Base-by-base conservation (phyloP, 257 asterid species). In the Solanum bulbocastanum region DNA sequence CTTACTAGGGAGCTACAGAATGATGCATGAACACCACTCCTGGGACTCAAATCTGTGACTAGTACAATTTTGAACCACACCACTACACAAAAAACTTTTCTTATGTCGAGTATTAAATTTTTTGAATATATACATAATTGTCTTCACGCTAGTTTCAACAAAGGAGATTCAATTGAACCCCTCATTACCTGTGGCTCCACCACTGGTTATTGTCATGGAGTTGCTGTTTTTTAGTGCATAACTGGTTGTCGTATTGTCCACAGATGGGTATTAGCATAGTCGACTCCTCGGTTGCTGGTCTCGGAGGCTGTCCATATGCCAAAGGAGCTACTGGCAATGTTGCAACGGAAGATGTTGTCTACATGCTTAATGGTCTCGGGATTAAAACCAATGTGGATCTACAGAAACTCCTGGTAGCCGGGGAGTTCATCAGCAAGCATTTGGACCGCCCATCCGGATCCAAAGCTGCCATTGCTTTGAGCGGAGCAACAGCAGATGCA, bases 271-370 rank as follows among this genome's bases (percentile, higher is more conserved):
- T 95, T 37, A 90, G 98, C 93, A 94, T 94, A 0, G 95, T 96
- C 87, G 99, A 96, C 91, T 95, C 98, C 23, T 96, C 98, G 8
- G 91, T 96, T 52, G 90, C 98, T 23, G 98, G 98, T 40, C 91
- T 95, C 2, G 99, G 99, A 88, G 99, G 98, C 86, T 96, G 98
- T 87, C 98, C 99, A 1, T 96, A 95, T 71, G 99, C 98, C 37
- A 93, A 94, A 87, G 98, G 99, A 62, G 98, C 99, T 68, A 92
- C 99, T 3, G 99, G 98, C 85, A 96, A 96, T 74, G 99, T 95
- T 42, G 96, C 99, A 10, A 95, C 98, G 0, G 99, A 96, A 92
- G 99, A 96, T 86, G 99, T 94, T 4, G 94, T 95, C 20, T 96
- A 95, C 94, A 95, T 95, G 99, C 96, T 96, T 39, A 88, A 93